These are phyloP conservation scores for Sporothrix inflata DNA, from an alignment of 2,329 filamentous ascomycete genomes.

Conservation along the genomic window DNA sequence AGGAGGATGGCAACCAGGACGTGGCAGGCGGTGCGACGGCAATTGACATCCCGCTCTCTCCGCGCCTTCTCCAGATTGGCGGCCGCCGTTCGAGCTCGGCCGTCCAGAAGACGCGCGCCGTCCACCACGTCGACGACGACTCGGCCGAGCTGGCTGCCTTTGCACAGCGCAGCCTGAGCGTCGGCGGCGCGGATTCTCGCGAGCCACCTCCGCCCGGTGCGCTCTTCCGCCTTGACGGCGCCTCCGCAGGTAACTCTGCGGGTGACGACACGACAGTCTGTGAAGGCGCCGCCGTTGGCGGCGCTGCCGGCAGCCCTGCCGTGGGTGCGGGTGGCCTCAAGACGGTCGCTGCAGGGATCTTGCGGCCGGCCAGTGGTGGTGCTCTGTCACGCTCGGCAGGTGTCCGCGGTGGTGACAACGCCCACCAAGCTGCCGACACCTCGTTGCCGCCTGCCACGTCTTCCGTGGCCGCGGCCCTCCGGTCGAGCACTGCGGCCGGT, in stretches of 20 bases:
- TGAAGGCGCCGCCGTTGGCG: neutral
- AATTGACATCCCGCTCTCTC: slow-evolving; percentile 75
- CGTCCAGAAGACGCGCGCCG: slow-evolving; percentile 62
- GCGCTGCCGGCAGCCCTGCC: neutral
- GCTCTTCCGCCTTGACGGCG: slow-evolving; percentile 53
- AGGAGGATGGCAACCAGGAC: slow-evolving; percentile 41
- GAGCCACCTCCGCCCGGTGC: slow-evolving; percentile 68
- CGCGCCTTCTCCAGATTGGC: slow-evolving; percentile 52
- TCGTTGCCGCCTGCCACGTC: slow-evolving; percentile 13
- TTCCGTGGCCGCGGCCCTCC: slow-evolving; percentile 7
- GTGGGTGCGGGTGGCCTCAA: neutral
- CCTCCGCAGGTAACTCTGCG: neutral
- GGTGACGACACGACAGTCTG: neutral
- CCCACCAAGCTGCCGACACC: neutral
- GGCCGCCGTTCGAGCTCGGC: slow-evolving; percentile 70
- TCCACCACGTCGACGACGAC: slow-evolving; percentile 55
- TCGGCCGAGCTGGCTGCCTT: slow-evolving; percentile 61
- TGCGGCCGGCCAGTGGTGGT: slow-evolving; percentile 26
- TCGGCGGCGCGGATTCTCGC: slow-evolving; percentile 67
- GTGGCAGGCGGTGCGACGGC: slow-evolving; percentile 61
- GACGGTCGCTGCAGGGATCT: slow-evolving; percentile 17
- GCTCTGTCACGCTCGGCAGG: slow-evolving; percentile 19
- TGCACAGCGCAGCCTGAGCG: slow-evolving; percentile 68
- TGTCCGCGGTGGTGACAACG: neutral
- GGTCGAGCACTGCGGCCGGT: neutral